Base-by-base conservation (phyloP, 768 basidiomycete species). In the Russula emetica region DNA sequence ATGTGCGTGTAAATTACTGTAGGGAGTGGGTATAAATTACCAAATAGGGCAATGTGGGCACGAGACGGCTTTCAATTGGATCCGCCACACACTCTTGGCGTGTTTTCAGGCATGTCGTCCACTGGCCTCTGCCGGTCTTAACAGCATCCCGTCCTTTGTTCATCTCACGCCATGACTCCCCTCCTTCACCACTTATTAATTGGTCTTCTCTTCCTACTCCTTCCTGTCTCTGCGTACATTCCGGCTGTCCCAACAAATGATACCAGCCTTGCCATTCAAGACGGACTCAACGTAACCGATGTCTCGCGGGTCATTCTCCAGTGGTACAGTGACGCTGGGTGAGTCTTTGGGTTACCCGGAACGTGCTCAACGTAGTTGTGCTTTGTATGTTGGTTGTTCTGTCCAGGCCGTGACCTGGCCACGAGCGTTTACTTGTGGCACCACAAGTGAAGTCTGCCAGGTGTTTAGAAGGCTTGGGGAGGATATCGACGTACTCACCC, bases 191-290 rank as follows among this genome's bases (percentile, higher is more conserved):
- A 30, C 16, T 7, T 59, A 32, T 13, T 49, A 5, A 36, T 67
- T 34, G 10, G 16, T 22, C 14, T 70, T 24, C 38, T 60, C 8
- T 14, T 65, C 26, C 51, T 64, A 16, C 45, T 58, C 34, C 51
- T 64, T 16, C 59, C 56, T 7, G 74, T 68, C 8, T 61, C 59
- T 22, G 84, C 77, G 0, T 94, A 92, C 72, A 82, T 90, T 66
- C 91, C 92, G 0, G 92, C 92, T 3, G 71, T 76, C 13, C 80
- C 88, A 18, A 87, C 87, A 38, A 94, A 94, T 72, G 78, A 82
- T 61, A 85, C 88, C 0, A 66, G 73, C 22, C 73, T 71, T 36
- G 73, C 78, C 70, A 76, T 77, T 59, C 74, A 73, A 10, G 77
- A 77, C 20, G 78, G 77, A 14, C 71, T 79, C 55, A 85, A 86